A percentile compares a stretch with the other conserved stretches of the same genome.
Evolutionary conservation across 1,284 basidiomycete species (phyloP).

Genomic region (Testicularia cyperi): DNA sequence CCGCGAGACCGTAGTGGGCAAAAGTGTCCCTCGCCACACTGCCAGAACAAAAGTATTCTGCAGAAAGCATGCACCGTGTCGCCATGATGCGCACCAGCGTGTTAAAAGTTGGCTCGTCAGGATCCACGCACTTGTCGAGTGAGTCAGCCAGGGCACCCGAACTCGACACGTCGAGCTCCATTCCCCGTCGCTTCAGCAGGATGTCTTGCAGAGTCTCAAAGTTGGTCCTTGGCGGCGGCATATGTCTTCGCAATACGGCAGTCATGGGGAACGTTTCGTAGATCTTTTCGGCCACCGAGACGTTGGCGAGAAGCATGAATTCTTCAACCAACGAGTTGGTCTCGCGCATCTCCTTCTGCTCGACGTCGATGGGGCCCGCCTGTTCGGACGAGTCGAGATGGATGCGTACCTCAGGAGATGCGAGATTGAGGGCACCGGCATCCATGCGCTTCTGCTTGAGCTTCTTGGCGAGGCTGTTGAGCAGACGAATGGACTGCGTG

Average conservation of each 20-base stretch:
- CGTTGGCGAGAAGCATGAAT: constrained; percentile 98
- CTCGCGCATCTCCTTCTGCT: constrained; percentile 88
- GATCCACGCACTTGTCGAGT: constrained; percentile 77
- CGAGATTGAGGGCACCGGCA: constrained; percentile 92
- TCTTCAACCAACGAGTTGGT: constrained; percentile 98
- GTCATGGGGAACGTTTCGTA: constrained; percentile 94
- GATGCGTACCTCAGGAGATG: constrained; percentile 94
- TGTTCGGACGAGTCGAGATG: constrained; percentile 89
- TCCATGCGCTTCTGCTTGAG: constrained; percentile 84
- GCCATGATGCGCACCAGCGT: constrained; percentile 99
- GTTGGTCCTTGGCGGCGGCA: constrained; percentile 87
- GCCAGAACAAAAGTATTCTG: constrained; percentile 96
- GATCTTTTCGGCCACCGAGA: constrained; percentile 87
- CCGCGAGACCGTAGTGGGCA: constrained; percentile 94
- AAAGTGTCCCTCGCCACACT: constrained; percentile 89
- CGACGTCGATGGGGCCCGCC: constrained; percentile 93
- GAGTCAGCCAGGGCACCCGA: constrained; percentile 88
- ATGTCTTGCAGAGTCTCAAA: constrained; percentile 97
- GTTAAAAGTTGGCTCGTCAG: constrained; percentile 76
- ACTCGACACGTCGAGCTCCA: constrained; percentile 86
- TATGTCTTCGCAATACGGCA: constrained; percentile 88
- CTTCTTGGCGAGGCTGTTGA: constrained; percentile 84
- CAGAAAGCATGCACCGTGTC: constrained; percentile 95
- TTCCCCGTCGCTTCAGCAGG: constrained; percentile 77
- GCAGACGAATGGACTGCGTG: constrained; percentile 83